Base-by-base conservation (phyloP, 2,329 filamentous ascomycete genomes). In the Biscogniauxia marginata region DNA sequence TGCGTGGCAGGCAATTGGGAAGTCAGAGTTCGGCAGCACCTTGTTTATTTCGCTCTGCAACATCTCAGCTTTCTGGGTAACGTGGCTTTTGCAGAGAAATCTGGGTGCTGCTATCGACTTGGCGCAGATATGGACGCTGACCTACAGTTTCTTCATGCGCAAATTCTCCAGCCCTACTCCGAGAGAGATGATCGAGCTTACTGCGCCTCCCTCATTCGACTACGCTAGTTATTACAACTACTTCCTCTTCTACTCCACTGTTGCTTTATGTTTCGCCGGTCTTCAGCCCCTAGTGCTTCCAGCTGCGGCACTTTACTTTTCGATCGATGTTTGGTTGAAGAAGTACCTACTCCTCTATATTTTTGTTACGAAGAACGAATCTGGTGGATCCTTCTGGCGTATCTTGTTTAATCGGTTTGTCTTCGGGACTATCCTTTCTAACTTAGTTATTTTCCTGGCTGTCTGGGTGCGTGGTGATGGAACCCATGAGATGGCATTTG, bases 191-290 rank as follows among this genome's bases (percentile, higher is more conserved):
- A 98, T 98, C 64, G 91, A 96, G 72, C 84, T 95, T 68, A 96
- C 93, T 0, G 95, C 95, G 3, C 95, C 95, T 1, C 93, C 91
- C 2, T 80, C 90, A 0, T 97, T 99, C 71, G 93, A 98, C 65
- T 98, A 97, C 69, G 91, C 95, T 56, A 91, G 86, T 65, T 98
- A 98, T 76, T 99, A 97, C 82, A 98, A 97, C 73, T 98, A 96
- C 73, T 97, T 97, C 74, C 79, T 98, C 24, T 99, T 91, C 75
- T 99, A 98, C 76, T 81, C 89, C 21, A 97, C 93, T 0, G 90
- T 98, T 25, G 89, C 91, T 0, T 79, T 99, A 16, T 91, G 87
- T 66, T 97, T 95, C 68, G 86, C 88, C 1, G 85, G 87, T 1
- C 80, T 98, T 52, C 95, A 98, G 73, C 95, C 95, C 0, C 80